Percentiles rank a stretch among this genome's conserved stretches.
Evolutionary conservation across 805 yeast genomes (phyloP).

Genomic region (Blastobotrys parvus): DNA sequence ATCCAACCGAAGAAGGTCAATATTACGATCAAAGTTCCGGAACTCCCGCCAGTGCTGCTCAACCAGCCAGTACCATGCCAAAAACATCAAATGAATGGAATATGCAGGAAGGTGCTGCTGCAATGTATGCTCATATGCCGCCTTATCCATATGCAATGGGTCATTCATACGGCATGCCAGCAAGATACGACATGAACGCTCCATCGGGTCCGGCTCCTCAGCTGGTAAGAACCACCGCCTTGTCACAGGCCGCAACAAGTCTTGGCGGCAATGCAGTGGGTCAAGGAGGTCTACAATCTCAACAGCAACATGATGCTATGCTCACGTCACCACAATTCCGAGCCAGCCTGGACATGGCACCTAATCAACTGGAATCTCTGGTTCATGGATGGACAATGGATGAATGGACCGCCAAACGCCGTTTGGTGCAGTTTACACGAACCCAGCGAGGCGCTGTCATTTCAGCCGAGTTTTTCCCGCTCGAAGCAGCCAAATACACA

Average conservation of each 20-base stretch:
- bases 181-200: not conserved
- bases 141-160: not conserved
- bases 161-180: not conserved
- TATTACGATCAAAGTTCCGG: conserved; percentile 2
- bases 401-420: conserved; percentile 36
- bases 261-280: conserved; percentile 8
- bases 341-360: conserved; percentile 23
- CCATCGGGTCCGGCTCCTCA: conserved; percentile 13
- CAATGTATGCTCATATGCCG: not conserved
- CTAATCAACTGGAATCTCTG: conserved; percentile 29
- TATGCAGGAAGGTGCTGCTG: not conserved
- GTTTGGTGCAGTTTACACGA: conserved; percentile 42
- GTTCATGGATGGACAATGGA: conserved; percentile 39
- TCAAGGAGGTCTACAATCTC: not conserved
- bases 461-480: conserved; percentile 33
- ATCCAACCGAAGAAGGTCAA: conserved; percentile 2
- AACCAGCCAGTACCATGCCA: not conserved
- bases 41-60: not conserved
- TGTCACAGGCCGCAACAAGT: conserved; percentile 19
- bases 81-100: not conserved
- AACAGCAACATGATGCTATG: conserved; percentile 1
- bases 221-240: conserved; percentile 20
- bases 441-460: conserved; percentile 29
- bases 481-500: conserved; percentile 30
- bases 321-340: conserved; percentile 10